phyloP scores from a whole-genome alignment of 2,329 filamentous ascomycete genomes.

The Penicillium sp. region DNA sequence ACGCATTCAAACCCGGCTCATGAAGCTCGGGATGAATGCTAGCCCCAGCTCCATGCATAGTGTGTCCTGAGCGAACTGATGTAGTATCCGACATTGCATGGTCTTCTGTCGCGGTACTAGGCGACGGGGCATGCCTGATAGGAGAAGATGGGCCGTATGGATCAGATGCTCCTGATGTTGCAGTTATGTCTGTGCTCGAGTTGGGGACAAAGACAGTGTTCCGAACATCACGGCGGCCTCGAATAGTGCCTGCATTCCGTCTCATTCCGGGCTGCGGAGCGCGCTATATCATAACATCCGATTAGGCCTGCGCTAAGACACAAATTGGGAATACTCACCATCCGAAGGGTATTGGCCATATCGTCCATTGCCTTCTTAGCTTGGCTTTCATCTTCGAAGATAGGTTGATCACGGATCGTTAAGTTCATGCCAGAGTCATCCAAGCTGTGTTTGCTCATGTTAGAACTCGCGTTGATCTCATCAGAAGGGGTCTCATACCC shows the following conservation, averaged over 20 bases:
- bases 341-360: slow-evolving; percentile 53
- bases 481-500: slow-evolving; percentile 32
- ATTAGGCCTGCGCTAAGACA: not conserved
- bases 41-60: slow-evolving; percentile 69
- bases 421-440: slow-evolving; percentile 52
- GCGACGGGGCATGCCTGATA: slow-evolving; percentile 49
- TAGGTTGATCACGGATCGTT: slow-evolving; percentile 54
- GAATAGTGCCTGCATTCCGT: slow-evolving; percentile 73
- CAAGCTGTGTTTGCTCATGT: slow-evolving; percentile 28
- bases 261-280: slow-evolving; percentile 59
- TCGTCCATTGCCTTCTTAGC: slow-evolving; percentile 54
- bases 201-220: slow-evolving; percentile 83
- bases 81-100: slow-evolving; percentile 80
- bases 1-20: slow-evolving; percentile 79
- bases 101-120: slow-evolving; percentile 62
- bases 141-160: slow-evolving; percentile 41
- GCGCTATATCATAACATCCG: slow-evolving; percentile 38
- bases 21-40: slow-evolving; percentile 80
- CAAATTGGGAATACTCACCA: slow-evolving; percentile 37
- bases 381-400: slow-evolving; percentile 54
- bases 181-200: slow-evolving; percentile 40
- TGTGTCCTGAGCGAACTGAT: slow-evolving; percentile 86
- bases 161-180: slow-evolving; percentile 33
- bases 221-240: slow-evolving; percentile 86
- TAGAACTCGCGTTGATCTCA: slow-evolving; percentile 19